Evolutionary conservation across 768 basidiomycete genomes (phyloP), one percentile per base, ranked within the genome.

Genomic region (Lepiota subincarnata): DNA sequence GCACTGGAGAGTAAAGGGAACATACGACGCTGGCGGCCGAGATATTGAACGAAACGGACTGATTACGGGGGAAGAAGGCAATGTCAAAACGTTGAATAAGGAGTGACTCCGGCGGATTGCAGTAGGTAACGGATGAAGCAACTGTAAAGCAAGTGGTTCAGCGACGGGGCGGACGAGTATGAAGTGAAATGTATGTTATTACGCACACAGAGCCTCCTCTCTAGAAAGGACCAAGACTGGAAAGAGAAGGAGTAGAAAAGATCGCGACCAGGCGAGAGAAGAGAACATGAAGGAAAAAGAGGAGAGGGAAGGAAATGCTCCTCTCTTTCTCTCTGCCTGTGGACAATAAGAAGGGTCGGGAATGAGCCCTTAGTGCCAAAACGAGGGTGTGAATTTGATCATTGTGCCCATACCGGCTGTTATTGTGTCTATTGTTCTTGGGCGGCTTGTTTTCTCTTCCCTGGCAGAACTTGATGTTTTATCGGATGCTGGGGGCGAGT

Each of bases 41-140:
- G 50, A 96, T 82, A 59, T 90, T 88, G 74, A 97, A 97, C 54
- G 77, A 77, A 41, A 93, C 75, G 31, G 89, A 91, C 19, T 83
- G 69, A 63, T 91, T 92, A 56, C 70, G 63, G 36, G 83, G 77
- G 57, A 87, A 82, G 66, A 86, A 92, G 11, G 78, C 74, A 48
- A 92, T 67, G 62, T 91, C 84, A 62, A 92, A 87, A 60, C 84
- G 82, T 69, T 89, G 79, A 40, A 92, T 76, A 62, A 92, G 86
- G 56, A 93, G 78, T 28, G 82, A 80, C 66, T 88, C 83, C 47
- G 91, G 90, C 36, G 87, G 84, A 48, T 84, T 73, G 70, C 91
- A 93, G 67, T 93, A 93, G 26, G 91, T 87, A 63, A 93, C 88
- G 53, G 90, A 92, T 16, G 88, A 91, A 24, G 91, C 90, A 68